Evolutionary conservation across 2,329 filamentous ascomycete species (phyloP).

Genomic region (Penicillium verrucosum): DNA sequence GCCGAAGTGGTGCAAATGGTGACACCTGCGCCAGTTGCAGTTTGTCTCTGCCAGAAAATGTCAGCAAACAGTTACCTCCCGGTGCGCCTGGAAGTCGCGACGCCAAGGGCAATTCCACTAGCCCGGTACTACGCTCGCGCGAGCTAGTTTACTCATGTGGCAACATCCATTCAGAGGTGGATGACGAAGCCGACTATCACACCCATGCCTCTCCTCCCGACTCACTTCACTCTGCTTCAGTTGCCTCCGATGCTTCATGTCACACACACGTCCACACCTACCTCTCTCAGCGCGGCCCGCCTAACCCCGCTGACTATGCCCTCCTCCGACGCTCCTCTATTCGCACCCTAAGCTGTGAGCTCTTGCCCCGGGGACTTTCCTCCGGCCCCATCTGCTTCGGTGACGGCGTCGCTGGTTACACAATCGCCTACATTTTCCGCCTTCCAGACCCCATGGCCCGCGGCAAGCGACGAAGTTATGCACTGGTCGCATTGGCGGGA

Average conservation of each 20-base stretch:
- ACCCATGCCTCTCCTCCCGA: slow-evolving; percentile 38
- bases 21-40: slow-evolving; percentile 58
- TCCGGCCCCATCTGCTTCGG: slow-evolving; percentile 59
- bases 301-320: slow-evolving; percentile 53
- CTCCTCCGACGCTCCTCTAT: slow-evolving; percentile 57
- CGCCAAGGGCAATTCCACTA: slow-evolving; percentile 50
- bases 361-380: slow-evolving; percentile 54
- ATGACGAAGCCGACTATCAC: slow-evolving; percentile 38
- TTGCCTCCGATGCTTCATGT: slow-evolving; percentile 46
- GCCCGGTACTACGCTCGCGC: slow-evolving; percentile 54
- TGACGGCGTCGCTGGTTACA: slow-evolving; percentile 55
- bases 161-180: slow-evolving; percentile 36
- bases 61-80: slow-evolving; percentile 52
- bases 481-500: slow-evolving; percentile 55
- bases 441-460: slow-evolving; percentile 57
- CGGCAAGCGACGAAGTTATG: slow-evolving; percentile 56
- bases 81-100: slow-evolving; percentile 52
- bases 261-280: slow-evolving; percentile 58
- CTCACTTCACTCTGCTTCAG: slow-evolving; percentile 41
- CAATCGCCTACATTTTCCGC: slow-evolving; percentile 59
- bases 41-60: slow-evolving; percentile 53
- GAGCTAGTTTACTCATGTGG: slow-evolving; percentile 53
- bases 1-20: slow-evolving; percentile 45
- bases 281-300: slow-evolving; percentile 56
- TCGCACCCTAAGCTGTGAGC: slow-evolving; percentile 56